Evolutionary conservation across 1,284 basidiomycete species (phyloP).

Genomic region (Macrocybe sp.): DNA sequence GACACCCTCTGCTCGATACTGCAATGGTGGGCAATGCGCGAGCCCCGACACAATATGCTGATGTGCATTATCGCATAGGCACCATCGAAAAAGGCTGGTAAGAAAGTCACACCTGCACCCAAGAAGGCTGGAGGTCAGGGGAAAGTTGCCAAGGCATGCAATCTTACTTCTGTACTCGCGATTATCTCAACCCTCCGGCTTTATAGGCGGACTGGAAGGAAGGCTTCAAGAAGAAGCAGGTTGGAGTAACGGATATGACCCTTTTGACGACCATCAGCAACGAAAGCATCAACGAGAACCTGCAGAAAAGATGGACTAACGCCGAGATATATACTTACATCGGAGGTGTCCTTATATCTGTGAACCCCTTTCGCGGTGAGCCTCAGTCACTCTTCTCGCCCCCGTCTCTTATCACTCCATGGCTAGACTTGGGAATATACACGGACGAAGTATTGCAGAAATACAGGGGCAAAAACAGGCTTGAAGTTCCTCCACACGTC

Average conservation of each 20-base stretch:
- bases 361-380: slow-evolving; percentile 93
- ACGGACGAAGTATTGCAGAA: slow-evolving; percentile 81
- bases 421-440: slow-evolving; percentile 92
- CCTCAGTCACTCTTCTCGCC: background rate
- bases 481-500: slow-evolving; percentile 98
- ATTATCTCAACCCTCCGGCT: slow-evolving; percentile 1
- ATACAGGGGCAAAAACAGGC: slow-evolving; percentile 96
- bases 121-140: slow-evolving; percentile 58
- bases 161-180: background rate
- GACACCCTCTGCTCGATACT: too few species aligned
- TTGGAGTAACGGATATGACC: slow-evolving; percentile 99
- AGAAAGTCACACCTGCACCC: slow-evolving; percentile 66
- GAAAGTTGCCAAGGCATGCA: slow-evolving; percentile 71
- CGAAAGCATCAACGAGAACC: slow-evolving; percentile 96
- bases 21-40: too few species aligned
- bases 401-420: slow-evolving; percentile 5
- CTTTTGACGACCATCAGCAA: slow-evolving; percentile 96
- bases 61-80: slow-evolving; percentile 44
- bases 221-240: slow-evolving; percentile 96
- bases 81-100: slow-evolving; percentile 87
- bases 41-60: background rate
- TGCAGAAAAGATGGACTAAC: slow-evolving; percentile 94
- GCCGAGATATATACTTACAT: slow-evolving; percentile 99
- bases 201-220: slow-evolving; percentile 94
- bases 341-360: slow-evolving; percentile 95